Evolutionary conservation across 495 filamentous ascomycete genomes (phyloP), one percentile per base, ranked within the genome.

Genomic region (Haplographium delicatum): DNA sequence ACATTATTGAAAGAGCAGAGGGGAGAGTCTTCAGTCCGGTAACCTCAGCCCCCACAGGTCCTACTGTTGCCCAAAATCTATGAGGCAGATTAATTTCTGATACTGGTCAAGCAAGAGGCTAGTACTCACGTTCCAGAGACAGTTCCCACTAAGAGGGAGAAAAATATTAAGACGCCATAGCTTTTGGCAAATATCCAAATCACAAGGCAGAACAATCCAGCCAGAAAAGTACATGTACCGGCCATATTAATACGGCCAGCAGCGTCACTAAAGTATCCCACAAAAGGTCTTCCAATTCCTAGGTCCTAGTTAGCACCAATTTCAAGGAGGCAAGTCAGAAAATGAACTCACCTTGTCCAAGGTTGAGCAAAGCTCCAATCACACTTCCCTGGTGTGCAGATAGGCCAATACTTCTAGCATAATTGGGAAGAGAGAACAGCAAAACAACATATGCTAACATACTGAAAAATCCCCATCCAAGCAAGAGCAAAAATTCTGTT

Each of bases 31-130:
- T 71, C 10, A 95, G 59, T 2, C 86, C 87, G 27, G 93, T 81
- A 18, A 93, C 81, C 61, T 95, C 89, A 0, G 84, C 83, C 16
- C 81, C 73, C 10, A 95, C 82, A 0, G 89, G 89, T 2, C 74
- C 82, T 16, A 86, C 70, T 4, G 79, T 82, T 5, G 82, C 79
- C 85, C 86, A 90, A 58, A 86, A 86, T 1, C 57, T 60, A 30
- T 25, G 20, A 24, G 25, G 2, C 19, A n/a, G 47, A n/a, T 35
- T 18, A 25, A 26, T 28, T 20, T 4, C 2, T 66, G 49, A 50
- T 68, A 49, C 41, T 68, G 54, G 23, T 69, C 56, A 56, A 83
- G 24, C 9, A 11, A 44, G 19, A 11, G 15, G 19, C 47, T 6
- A 25, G 18, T 2, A 46, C 52, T 45, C 50, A 60, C 57, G 80